Evolutionary conservation across 352 stramenopile genomes (phyloP).

Genomic region (Aphanomyces cochlioides): DNA sequence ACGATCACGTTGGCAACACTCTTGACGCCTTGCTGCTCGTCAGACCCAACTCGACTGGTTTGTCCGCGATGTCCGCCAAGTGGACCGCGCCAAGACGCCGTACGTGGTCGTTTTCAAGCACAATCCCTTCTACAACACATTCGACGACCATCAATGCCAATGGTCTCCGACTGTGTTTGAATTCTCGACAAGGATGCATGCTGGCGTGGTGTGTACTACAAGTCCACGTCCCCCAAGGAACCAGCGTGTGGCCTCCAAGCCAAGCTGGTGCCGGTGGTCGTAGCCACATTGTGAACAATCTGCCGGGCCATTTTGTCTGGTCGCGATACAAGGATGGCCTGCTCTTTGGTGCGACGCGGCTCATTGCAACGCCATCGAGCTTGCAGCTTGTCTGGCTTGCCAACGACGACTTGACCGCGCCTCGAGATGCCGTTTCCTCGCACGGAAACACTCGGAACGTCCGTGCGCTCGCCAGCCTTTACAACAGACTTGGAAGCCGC

Average conservation of each 20-base stretch:
- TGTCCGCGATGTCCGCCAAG: conserved; percentile 31
- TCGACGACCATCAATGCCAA: conserved; percentile 54
- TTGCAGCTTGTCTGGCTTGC: conserved; percentile 19
- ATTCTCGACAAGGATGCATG: conserved; percentile 39
- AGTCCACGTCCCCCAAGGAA: conserved; percentile 38
- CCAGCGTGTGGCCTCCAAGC: conserved; percentile 39
- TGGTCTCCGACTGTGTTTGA: conserved; percentile 44
- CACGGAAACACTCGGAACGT: no score
- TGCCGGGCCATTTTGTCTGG: background rate
- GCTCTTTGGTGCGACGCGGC: background rate
- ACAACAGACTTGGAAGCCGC: no score
- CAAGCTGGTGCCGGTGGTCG: no score
- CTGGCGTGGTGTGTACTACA: conserved; percentile 48
- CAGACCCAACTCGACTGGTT: conserved; percentile 36
- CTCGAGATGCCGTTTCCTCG: background rate
- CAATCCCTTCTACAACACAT: conserved; percentile 63
- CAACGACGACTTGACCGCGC: conserved; percentile 7
- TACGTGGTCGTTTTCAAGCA: conserved; percentile 44
- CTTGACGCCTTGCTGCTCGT: conserved; percentile 36
- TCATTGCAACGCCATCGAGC: conserved; percentile 14
- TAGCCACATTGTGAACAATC: background rate
- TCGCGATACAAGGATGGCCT: conserved; percentile 6
- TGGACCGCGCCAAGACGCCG: conserved; percentile 35
- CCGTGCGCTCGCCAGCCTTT: no score
- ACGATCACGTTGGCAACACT: conserved; percentile 54